A percentile compares a stretch with the other conserved stretches of the same genome.
Evolutionary conservation across 208 protist genomes (phyloP).

Genomic region (Leishmania major): DNA sequence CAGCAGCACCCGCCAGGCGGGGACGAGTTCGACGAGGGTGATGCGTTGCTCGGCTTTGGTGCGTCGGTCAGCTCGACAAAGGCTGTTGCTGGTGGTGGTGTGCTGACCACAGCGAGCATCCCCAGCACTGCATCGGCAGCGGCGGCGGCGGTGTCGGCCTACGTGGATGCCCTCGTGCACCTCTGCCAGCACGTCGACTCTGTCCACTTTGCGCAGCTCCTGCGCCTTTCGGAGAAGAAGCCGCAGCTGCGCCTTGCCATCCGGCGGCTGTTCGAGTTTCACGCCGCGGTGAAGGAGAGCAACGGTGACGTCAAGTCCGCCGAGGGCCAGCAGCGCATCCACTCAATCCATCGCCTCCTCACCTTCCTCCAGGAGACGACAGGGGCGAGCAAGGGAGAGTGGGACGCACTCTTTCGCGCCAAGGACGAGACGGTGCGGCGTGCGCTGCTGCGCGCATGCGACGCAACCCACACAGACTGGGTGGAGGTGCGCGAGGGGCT

Average conservation of each 20-base stretch:
- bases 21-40: slow-evolving; percentile 22
- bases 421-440: slow-evolving; percentile 71
- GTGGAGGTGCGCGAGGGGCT: slow-evolving; percentile 37
- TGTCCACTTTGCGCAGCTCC: slow-evolving; percentile 44
- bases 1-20: background rate
- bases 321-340: slow-evolving; percentile 56
- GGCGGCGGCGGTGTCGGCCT: slow-evolving; percentile 25
- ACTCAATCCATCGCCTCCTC: slow-evolving; percentile 73
- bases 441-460: slow-evolving; percentile 53
- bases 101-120: background rate
- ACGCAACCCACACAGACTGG: slow-evolving; percentile 35
- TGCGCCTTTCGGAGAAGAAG: slow-evolving; percentile 53
- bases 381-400: slow-evolving; percentile 54
- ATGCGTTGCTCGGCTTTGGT: slow-evolving; percentile 18
- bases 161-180: slow-evolving; percentile 49
- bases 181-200: slow-evolving; percentile 54
- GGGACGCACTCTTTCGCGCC: slow-evolving; percentile 67
- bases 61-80: background rate
- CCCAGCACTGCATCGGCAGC: background rate
- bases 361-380: slow-evolving; percentile 61
- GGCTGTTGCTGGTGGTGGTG: background rate
- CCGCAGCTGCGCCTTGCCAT: slow-evolving; percentile 55
- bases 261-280: slow-evolving; percentile 33
- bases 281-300: slow-evolving; percentile 34
- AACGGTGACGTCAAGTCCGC: slow-evolving; percentile 43